These are phyloP conservation scores for Drosera spatulata DNA, from an alignment of 179 eudicot genomes.

Conservation along the genomic window DNA sequence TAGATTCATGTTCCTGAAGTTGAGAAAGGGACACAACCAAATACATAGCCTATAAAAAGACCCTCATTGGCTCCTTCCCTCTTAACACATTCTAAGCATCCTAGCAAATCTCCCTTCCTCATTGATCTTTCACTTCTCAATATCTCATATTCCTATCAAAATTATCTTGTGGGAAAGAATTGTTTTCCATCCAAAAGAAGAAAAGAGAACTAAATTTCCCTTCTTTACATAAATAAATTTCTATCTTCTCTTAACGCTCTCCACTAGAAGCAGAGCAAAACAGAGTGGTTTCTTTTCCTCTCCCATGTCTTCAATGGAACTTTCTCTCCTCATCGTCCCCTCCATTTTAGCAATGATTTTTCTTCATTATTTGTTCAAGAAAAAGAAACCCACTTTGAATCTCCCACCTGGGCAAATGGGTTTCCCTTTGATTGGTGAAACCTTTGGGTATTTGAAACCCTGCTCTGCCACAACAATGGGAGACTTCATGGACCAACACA, in stretches of 20 bases:
- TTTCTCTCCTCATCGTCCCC: constrained; percentile 46
- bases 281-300: background rate
- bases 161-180: background rate
- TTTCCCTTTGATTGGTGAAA: constrained; percentile 92
- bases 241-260: constrained; percentile 8
- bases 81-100: too few relatives aligned
- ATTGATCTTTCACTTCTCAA: too few relatives aligned
- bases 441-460: constrained; percentile 81
- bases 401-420: constrained; percentile 95
- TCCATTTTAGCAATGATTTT: constrained; percentile 28
- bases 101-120: too few relatives aligned
- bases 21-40: too few relatives aligned
- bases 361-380: constrained; percentile 30
- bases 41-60: too few relatives aligned
- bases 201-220: background rate
- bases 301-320: constrained; percentile 68
- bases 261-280: constrained; percentile 3
- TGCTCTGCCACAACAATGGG: constrained; percentile 82
- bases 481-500: constrained; percentile 89
- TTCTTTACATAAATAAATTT: constrained; percentile 13
- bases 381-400: constrained; percentile 33
- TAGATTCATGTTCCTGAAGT: too few relatives aligned
- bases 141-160: too few relatives aligned
- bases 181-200: background rate
- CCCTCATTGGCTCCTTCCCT: too few relatives aligned